Conservation (phyloP, 1,139 yeast species). For the Keqinozyma sinolaborantium region DNA sequence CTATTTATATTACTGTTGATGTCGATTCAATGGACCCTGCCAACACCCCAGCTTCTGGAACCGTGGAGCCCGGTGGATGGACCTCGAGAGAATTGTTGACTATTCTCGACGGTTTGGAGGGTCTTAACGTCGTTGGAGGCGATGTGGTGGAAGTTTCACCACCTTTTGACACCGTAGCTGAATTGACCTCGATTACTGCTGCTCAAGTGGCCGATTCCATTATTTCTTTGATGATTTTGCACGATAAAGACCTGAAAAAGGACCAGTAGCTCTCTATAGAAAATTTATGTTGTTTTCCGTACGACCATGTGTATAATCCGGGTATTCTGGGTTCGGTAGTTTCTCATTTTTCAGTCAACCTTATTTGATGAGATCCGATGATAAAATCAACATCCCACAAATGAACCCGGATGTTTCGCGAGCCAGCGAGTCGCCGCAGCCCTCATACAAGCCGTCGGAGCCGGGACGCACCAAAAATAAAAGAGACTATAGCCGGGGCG, state of each 20-base stretch:
- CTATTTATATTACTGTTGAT: slow-evolving; percentile 47
- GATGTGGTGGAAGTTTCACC: slow-evolving; percentile 54
- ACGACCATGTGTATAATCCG: too few relatives aligned
- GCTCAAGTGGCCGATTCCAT: slow-evolving; percentile 8
- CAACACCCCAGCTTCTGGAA: slow-evolving; percentile 49
- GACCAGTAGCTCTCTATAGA: too few relatives aligned
- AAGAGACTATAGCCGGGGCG: slow-evolving; percentile 31
- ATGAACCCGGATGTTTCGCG: too few relatives aligned
- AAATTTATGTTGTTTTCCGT: too few relatives aligned
- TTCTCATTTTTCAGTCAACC: too few relatives aligned
- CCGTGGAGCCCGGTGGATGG: slow-evolving; percentile 51
- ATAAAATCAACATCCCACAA: too few relatives aligned
- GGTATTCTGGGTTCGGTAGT: too few relatives aligned
- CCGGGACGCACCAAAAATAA: too few relatives aligned
- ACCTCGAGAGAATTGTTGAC: slow-evolving; percentile 42
- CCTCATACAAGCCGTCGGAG: too few relatives aligned
- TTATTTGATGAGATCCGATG: too few relatives aligned
- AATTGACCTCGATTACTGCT: slow-evolving; percentile 11
- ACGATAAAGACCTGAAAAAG: too few relatives aligned
- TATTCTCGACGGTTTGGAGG: slow-evolving; percentile 41
- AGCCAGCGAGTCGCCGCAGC: too few relatives aligned
- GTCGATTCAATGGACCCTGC: slow-evolving; percentile 52
- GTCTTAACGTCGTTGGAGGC: slow-evolving; percentile 44
- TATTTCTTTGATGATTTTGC: background rate
- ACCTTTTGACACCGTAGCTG: slow-evolving; percentile 10